Evolutionary conservation across 495 filamentous ascomycete genomes (phyloP), one percentile per base, ranked within the genome.

Genomic region (Tuber umbilicatum): DNA sequence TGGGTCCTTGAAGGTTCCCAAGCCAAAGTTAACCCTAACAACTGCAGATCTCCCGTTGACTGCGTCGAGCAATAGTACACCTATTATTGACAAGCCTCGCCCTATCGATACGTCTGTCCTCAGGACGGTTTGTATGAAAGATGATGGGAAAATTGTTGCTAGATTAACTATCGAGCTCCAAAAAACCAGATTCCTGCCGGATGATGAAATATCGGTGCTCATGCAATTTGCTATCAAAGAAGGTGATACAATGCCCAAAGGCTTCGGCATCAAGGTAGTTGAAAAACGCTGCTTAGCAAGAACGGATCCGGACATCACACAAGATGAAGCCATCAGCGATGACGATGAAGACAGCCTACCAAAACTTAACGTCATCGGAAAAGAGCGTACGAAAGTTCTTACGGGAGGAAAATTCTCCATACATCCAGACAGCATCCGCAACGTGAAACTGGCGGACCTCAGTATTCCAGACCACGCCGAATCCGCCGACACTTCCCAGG

Each of bases 21-120:
- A 78, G 70, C 81, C 81, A 43, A 82, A 80, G 72, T 70, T 82
- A 68, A 82, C 80, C 12, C 72, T 82, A 45, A 82, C 81, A 42
- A 82, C 81, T n/a, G 80, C 75, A 69, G 80, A 82, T 69, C 73
- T 82, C 35, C 75, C 74, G 14, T 71, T 71, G 5, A 74, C 74
- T 69, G 73, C 81, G 42, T 78, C 78, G 23, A 81, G 76, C 47
- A 79, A 81, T 38, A 81, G 79, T 39, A 81, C 80, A 12, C 80
- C 80, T 68, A 72, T 82, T 5, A 80, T 77, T 69, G 80, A 82
- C 70, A 77, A 71, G 50, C 64, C 78, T 31, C 78, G 78, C 7
- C 64, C 80, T 35, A 64, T 72, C 41, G 74, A 83, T 69, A 76
- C 80, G 2, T 70, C 80, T 19, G 71, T 50, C 27, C 70, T 37